Conservation (phyloP, 2,329 filamentous ascomycete species). For the Ilyonectria robusta region DNA sequence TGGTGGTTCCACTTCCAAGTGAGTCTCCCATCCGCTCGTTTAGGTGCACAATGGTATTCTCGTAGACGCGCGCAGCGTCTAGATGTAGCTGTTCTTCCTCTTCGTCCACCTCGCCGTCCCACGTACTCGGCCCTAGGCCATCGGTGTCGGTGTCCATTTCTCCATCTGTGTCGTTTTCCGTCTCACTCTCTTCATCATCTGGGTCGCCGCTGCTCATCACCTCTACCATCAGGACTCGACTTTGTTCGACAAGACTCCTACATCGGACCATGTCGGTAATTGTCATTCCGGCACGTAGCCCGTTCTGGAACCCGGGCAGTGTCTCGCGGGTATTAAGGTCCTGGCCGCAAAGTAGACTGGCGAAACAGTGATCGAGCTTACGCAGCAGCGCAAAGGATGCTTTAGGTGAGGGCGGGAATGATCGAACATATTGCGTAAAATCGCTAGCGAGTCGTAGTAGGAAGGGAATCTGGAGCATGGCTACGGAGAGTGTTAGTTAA, state of each 20-base stretch:
- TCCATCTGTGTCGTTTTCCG: constrained; percentile 49
- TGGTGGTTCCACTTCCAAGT: constrained; percentile 4
- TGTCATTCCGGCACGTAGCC: constrained; percentile 76
- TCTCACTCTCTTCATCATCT: constrained; percentile 53
- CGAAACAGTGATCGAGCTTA: constrained; percentile 89
- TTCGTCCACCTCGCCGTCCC: constrained; percentile 57
- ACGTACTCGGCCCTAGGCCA: constrained; percentile 35
- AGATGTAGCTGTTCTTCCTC: constrained; percentile 71
- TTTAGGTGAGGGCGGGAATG: constrained; percentile 75
- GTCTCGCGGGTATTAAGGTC: constrained; percentile 75
- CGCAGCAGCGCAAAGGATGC: constrained; percentile 78
- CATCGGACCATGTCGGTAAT: constrained; percentile 89
- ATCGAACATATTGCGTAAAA: constrained; percentile 78
- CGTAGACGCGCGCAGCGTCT: constrained; percentile 83
- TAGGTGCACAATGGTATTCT: constrained; percentile 81
- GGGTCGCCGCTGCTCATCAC: constrained; percentile 69
- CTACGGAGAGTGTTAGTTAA: constrained; percentile 37
- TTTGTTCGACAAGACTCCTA: constrained; percentile 84
- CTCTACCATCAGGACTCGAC: constrained; percentile 78
- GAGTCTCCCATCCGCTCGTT: constrained; percentile 72
- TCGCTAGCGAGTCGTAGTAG: constrained; percentile 83
- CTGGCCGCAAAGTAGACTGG: constrained; percentile 77
- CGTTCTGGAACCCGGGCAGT: constrained; percentile 79
- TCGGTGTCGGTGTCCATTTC: constrained; percentile 53
- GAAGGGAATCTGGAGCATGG: constrained; percentile 82